These are phyloP conservation scores for Benincasa hispida DNA, from an alignment of 306 rosid species.

Conservation along the genomic window DNA sequence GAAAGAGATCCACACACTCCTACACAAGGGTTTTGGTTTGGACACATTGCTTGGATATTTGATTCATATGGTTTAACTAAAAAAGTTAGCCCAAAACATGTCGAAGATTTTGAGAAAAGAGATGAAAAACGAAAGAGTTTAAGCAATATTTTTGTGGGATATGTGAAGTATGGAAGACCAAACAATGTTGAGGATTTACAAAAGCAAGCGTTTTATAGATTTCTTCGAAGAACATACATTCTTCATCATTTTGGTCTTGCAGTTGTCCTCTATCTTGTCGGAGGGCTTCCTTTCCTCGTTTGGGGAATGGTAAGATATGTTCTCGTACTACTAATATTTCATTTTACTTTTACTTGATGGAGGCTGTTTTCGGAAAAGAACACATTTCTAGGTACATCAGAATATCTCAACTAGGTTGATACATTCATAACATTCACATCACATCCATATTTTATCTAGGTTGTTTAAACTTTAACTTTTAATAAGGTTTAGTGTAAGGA, in stretches of 20 bases:
- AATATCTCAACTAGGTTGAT: too few relatives aligned
- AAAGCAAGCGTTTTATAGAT: constrained; percentile 46
- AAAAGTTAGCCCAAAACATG: constrained; percentile 29
- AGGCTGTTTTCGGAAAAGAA: too few relatives aligned
- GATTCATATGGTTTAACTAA: constrained; percentile 37
- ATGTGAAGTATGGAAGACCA: constrained; percentile 61
- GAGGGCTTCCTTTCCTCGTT: constrained; percentile 54
- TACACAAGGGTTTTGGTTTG: constrained; percentile 72
- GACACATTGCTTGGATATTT: constrained; percentile 78
- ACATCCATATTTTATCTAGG: too few relatives aligned
- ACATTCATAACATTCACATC: too few relatives aligned
- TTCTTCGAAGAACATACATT: constrained; percentile 39
- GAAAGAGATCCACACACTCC: constrained; percentile 95
- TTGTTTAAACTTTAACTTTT: too few relatives aligned
- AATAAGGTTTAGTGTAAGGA: too few relatives aligned
- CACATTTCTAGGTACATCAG: too few relatives aligned
- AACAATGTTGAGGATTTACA: constrained; percentile 60
- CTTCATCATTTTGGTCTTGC: constrained; percentile 44
- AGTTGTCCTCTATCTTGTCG: constrained; percentile 37
- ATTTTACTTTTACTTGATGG: not conserved
- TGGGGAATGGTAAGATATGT: constrained; percentile 53
- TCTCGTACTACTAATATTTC: not conserved
- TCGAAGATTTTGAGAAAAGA: not conserved
- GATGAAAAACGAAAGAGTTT: too few relatives aligned
- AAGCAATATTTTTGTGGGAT: not conserved